Evolutionary conservation across 2,329 filamentous ascomycete species (phyloP), one percentile per base, ranked within the genome.

Genomic region (Periconia digitata): DNA sequence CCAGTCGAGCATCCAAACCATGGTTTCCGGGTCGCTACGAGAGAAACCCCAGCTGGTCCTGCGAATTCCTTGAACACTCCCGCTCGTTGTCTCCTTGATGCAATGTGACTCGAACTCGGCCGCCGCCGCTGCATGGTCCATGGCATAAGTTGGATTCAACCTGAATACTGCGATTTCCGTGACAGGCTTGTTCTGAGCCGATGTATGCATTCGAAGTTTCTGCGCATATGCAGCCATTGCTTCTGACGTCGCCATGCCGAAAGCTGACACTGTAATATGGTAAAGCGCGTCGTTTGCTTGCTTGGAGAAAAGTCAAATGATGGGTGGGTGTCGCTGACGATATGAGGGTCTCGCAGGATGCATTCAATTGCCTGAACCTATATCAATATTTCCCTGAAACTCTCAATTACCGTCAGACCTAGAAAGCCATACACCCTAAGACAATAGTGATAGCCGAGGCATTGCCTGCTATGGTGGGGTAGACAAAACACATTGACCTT

Each of bases 1-100:
- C 44, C 44, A 47, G 27, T 47, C 44, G 24, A 47, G 44, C 37
- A 41, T 32, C 44, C 44, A 47, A 6, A 47, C 39, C 15, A 47
- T 4, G 12, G 10, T 47, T 13, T 32, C 13, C 3, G 13, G 37
- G 27, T 47, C 44, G 17, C 37, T 23, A 20, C 23, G 22, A 16
- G 44, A 47, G 44, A 23, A 42, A n/a, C 44, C 44, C 37, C 38
- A 47, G 15, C 22, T 16, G 18, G n/a, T 21, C 8, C 38, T 21
- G 23, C 35, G 27, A 27, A 47, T 47, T 8, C 44, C 44, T 29
- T 7, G 6, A 27, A 27, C 13, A 7, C 13, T 27, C 42, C 35
- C 18, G 37, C 37, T 18, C 17, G 10, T 6, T 17, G 37, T 35
- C 24, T 41, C 22, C 6, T 3, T 17, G 44, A 47, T 34, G 44